A percentile compares a stretch with the other conserved stretches of the same genome.
phyloP scores from a whole-genome alignment of 352 stramenopile species.

The Globisporangium apiculatum region DNA sequence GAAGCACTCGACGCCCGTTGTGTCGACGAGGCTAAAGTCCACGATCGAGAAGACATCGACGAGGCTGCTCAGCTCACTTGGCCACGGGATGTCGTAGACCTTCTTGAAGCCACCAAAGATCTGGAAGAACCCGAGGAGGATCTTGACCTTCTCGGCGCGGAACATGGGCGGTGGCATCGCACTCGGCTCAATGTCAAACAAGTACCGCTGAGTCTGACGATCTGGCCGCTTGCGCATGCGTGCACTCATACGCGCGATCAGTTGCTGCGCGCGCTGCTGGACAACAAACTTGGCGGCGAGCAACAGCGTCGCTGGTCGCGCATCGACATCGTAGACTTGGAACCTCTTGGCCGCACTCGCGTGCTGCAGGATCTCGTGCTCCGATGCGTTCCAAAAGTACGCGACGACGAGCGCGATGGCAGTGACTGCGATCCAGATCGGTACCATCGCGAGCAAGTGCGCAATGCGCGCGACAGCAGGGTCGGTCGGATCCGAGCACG shows the following conservation, averaged over 20 bases:
- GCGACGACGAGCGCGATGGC: constrained; percentile 29
- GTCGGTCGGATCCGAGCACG: constrained; percentile 36
- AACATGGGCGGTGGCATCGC: constrained; percentile 19
- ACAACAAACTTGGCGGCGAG: constrained; percentile 18
- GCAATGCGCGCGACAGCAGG: constrained; percentile 27
- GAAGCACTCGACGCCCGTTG: constrained; percentile 59
- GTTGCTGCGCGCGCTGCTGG: constrained; percentile 13
- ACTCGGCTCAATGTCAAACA: constrained; percentile 39
- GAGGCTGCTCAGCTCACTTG: constrained; percentile 40
- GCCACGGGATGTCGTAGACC: constrained; percentile 68
- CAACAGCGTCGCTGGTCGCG: constrained; percentile 15
- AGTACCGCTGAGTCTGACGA: neutral
- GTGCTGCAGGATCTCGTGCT: constrained; percentile 43
- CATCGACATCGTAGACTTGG: constrained; percentile 29
- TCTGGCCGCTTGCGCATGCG: neutral
- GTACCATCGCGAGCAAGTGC: constrained; percentile 31
- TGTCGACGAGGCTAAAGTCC: constrained; percentile 65
- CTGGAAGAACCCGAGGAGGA: constrained; percentile 71
- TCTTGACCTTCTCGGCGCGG: constrained; percentile 72
- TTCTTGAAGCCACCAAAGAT: constrained; percentile 69
- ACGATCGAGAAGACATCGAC: constrained; percentile 65
- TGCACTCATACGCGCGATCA: constrained; percentile 9
- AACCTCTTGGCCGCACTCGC: constrained; percentile 46
- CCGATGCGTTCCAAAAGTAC: constrained; percentile 40
- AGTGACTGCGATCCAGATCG: constrained; percentile 23